Evolutionary conservation across 768 basidiomycete genomes (phyloP), one percentile per base, ranked within the genome.

Genomic region (Bullera alba): DNA sequence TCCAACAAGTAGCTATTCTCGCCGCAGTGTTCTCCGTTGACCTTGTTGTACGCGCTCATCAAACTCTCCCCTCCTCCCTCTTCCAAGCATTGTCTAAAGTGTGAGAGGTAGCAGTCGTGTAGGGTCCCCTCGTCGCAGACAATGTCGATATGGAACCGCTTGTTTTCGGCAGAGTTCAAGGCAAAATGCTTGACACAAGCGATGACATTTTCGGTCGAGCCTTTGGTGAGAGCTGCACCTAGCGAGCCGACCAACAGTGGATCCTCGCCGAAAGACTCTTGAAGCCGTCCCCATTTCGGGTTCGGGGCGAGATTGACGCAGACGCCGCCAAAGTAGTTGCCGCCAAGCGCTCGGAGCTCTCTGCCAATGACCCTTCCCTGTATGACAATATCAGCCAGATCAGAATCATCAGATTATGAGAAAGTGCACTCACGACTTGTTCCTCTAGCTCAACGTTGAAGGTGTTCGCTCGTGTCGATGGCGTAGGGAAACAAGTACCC

Each of bases 181-280:
- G 42, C 50, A 21, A 44, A 51, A 19, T 51, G 50, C 26, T 51
- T 51, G 42, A 51, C 42, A 25, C 42, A 44, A 8, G 43, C 50
- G 14, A 43, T 45, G 7, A 28, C 50, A 29, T 51, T 51, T 19
- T 35, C 14, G 22, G 15, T 15, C 14, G 37, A 36, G 32, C 50
- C 50, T 10, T 19, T n/a, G 42, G 22, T 45, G 30, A 44, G 34
- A 1, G 50, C 42, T 2, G 50, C 43, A 23, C 42, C 50, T 17
- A 51, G 34, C 16, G 28, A 16, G 10, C 50, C 50, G 4, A 38
- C 12, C 8, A 43, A 42, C 4, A 45, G 23, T 22, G 50, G 32
- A n/a, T 34, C 32, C 32, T 34, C 32, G n/a, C 10, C 8, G 32
- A 34, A 34, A n/a, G 32, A 34, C 32, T 34, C 32, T 10, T 10